phyloP scores from a whole-genome alignment of 768 basidiomycete species.

The Zangia roseola region DNA sequence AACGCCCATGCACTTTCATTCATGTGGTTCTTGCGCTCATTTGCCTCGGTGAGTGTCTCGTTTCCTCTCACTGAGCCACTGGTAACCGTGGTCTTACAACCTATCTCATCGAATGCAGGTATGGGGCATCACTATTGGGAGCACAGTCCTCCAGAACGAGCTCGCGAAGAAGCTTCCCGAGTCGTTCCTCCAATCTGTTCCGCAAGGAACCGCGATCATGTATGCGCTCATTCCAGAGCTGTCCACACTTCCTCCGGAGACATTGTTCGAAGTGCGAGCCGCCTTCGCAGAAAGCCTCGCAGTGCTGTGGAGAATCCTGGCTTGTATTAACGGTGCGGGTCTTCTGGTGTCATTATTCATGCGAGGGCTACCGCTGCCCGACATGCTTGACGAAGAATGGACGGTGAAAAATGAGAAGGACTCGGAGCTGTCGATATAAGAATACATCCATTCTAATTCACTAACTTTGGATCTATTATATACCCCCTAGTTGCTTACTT shows the following conservation, averaged over 20 bases:
- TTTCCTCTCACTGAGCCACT: neutral
- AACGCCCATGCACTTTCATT: constrained; percentile 47
- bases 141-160: no score
- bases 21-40: constrained; percentile 38
- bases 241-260: constrained; percentile 29
- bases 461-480: no score
- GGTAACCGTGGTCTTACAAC: neutral
- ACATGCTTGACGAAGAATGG: constrained; percentile 5
- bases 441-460: no score
- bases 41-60: constrained; percentile 31
- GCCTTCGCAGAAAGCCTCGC: constrained; percentile 45
- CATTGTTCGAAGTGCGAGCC: constrained; percentile 34
- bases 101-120: constrained; percentile 24
- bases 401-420: neutral
- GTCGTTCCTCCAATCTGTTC: constrained; percentile 35
- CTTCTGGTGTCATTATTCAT: constrained; percentile 7
- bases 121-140: constrained; percentile 51
- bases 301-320: constrained; percentile 40
- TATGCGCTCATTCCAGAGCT: constrained; percentile 51
- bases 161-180: constrained; percentile 40
- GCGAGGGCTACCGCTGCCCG: constrained; percentile 1
- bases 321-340: constrained; percentile 28
- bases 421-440: no score
- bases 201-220: constrained; percentile 34
- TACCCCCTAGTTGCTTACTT: no score